Base-by-base conservation (phyloP, 73 alveolate species). In the Paramecium biaurelia region DNA sequence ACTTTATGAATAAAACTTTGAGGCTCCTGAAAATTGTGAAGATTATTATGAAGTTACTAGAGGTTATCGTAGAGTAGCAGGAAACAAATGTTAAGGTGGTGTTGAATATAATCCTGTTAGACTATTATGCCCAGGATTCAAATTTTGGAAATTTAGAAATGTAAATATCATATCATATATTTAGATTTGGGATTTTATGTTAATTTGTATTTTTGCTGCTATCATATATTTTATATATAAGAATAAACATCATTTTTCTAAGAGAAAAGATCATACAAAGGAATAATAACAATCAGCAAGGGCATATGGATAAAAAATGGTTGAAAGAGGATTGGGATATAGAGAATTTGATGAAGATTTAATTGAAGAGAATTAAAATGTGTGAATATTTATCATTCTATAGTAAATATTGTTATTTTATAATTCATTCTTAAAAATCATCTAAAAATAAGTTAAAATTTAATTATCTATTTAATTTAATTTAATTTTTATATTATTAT, bases 61-160 rank as follows among this genome's bases (percentile, higher is more conserved):
- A 85, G 99, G 99, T 6, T 97, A 97, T 82, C 94, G 99, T 85
- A 96, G 79, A 92, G 92, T 97, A 2, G 97, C 99, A 34, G 99
- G 99, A 1, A 93, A 96, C 79, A 49, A 93, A 38, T 97, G 99
- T 84, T 89, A 74, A 20, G 98, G 98, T 4, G 99, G 99, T 14
- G 93, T 96, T 10, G 96, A 95, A n/a, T 85, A 87, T 23, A 93
- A 93, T 30, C 97, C 98, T 1, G 93, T 86, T 24, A 90, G 63
- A 23, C 9, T 94, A 12, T 49, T 96, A 49, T 96, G 98, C 76
- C 93, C 96, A 7, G 74, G 74, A 24, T 79, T 79, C 20, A 79
- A 41, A 9, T 79, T 41, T 23, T 47, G 70, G 56, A 72, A 72
- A 37, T 72, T 72, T 15, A 72, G 86, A 72, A 72, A 38, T 72